phyloP scores from a whole-genome alignment of 352 stramenopile genomes.

The Globisporangium canariense region DNA sequence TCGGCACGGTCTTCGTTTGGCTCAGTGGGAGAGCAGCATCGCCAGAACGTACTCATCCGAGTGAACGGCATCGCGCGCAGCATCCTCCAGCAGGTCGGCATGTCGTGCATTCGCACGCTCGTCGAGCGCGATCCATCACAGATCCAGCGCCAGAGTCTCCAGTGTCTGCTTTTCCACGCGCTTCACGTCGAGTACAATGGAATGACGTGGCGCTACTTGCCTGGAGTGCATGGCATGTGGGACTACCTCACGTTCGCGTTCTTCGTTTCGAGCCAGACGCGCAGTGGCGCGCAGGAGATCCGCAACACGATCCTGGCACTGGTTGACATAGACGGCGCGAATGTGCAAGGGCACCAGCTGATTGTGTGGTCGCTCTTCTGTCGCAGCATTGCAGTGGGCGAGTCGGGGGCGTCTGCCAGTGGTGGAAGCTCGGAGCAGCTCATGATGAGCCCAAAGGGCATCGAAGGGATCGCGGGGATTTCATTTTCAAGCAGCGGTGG shows the following conservation, averaged over 20 bases:
- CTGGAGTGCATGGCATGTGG: constrained; percentile 66
- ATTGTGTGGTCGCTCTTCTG: constrained; percentile 78
- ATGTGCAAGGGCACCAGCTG: constrained; percentile 39
- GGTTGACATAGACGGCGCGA: constrained; percentile 61
- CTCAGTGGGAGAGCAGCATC: constrained; percentile 19
- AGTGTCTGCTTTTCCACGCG: constrained; percentile 73
- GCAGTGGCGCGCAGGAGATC: constrained; percentile 39
- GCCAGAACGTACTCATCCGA: constrained; percentile 37
- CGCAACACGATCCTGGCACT: constrained; percentile 58
- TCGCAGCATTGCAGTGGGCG: constrained; percentile 74
- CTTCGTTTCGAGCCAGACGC: constrained; percentile 24
- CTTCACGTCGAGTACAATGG: constrained; percentile 69
- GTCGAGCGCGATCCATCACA: constrained; percentile 70
- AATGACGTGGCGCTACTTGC: constrained; percentile 59
- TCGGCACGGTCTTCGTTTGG: constrained; percentile 19
- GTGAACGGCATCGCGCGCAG: constrained; percentile 57
- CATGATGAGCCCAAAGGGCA: constrained; percentile 75
- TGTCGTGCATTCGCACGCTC: constrained; percentile 77
- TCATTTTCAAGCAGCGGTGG: constrained; percentile 8
- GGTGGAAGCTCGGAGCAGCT: constrained; percentile 30
- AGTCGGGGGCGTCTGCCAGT: constrained; percentile 44
- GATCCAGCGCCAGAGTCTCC: constrained; percentile 56
- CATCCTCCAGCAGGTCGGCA: constrained; percentile 63
- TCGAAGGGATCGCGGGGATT: constrained; percentile 20
- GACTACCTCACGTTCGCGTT: constrained; percentile 49